Evolutionary conservation across 2,329 filamentous ascomycete species (phyloP), one percentile per base, ranked within the genome.

Genomic region (Cercospora zeae-maydis): DNA sequence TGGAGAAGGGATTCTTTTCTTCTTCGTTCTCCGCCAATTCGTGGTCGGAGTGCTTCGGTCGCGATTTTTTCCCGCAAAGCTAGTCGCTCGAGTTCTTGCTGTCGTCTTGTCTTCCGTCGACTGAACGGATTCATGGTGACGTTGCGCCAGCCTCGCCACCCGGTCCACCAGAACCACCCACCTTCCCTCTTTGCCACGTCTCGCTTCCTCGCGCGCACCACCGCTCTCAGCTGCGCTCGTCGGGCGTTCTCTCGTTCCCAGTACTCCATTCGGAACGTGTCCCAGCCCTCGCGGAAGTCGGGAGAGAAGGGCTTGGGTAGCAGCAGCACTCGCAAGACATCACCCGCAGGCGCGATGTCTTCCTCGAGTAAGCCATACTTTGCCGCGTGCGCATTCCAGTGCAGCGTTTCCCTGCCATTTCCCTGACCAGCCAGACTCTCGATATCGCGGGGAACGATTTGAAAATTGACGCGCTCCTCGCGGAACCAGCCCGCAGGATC

Each of bases 211-310:
- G 86, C 83, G 66, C 87, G 85, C 55, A 96, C 80, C 73, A 90
- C 90, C 47, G 83, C 79, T 21, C 91, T 84, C 24, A 97, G 80
- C 62, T 90, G 79, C 2, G 88, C 85, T 11, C 95, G 87, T 1
- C 93, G 88, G 75, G 96, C 92, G 73, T 99, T 99, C 76, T 99
- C 95, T 65, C 88, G 88, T 71, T 97, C 93, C 95, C 95, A 99
- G 78, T 97, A 99, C 64, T 97, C 93, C 34, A 89, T 88, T 58
- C 95, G 85, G 77, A 96, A 99, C 14, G 93, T 83, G 73, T 99
- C 95, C 95, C 95, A 99, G 68, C 96, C 96, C 75, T 98, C 93
- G 19, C 95, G 85, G 73, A 99, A 99, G 52, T 91, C 92, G 0
- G 95, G 89, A 5, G 91, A 96, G 73, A 99, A 99, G 0, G 93